Base-by-base conservation (phyloP, 1,284 basidiomycete genomes). In the Apiotrichum domesticum region DNA sequence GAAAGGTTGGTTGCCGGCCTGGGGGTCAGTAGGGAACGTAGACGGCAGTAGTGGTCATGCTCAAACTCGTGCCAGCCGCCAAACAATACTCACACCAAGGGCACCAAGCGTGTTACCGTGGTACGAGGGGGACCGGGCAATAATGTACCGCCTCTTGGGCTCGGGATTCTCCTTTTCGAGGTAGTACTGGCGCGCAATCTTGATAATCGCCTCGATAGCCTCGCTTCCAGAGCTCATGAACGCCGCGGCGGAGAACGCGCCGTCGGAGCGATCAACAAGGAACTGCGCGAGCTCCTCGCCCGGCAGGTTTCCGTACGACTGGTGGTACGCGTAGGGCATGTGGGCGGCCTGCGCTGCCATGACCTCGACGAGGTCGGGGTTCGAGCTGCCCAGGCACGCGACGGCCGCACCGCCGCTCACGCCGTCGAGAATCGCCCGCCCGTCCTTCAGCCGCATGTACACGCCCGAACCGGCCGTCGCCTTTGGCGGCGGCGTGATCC, bases 31-130 rank as follows among this genome's bases (percentile, higher is more conserved):
- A 21, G 21, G 21, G 21, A 21, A 21, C 21, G 21, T 21, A 21
- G 21, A 21, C 21, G 21, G 21, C 21, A 21, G 21, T 21, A 21
- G 21, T 21, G 21, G 21, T 21, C 21, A 21, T 21, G 21, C 21
- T 21, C 21, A 21, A 21, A 21, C 21, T 21, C 21, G 21, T 21
- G 21, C 21, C 21, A 21, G 21, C 21, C 21, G 21, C 21, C 21
- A 21, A 21, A 21, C 21, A 21, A 21, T 2, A 57, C 65, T 63
- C 40, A 77, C 6, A 3, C 62, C 64, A 3, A 71, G 56, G 2
- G 63, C 67, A 3, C 81, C 81, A 37, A 91, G 67, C 1, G 88
- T 88, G 71, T 92, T 93, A 2, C 90, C 90, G 70, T 93, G 90
- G 77, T 85, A 93, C 5, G 86, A 87, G 11, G 88, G 77, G 48